Base-by-base conservation (phyloP, 768 basidiomycete species). In the Megacollybia marginata region DNA sequence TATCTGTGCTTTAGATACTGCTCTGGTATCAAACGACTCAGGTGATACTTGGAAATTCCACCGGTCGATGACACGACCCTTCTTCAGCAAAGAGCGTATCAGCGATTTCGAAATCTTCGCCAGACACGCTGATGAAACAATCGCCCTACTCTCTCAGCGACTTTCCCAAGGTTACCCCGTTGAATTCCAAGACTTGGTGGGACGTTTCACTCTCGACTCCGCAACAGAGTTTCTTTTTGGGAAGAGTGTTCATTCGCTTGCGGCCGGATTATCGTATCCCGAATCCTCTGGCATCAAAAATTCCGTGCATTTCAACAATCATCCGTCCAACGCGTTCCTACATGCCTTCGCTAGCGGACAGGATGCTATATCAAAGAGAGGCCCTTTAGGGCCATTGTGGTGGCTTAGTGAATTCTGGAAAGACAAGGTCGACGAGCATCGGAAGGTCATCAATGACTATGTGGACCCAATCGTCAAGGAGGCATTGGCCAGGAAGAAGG, bases 31-130 rank as follows among this genome's bases (percentile, higher is more conserved):
- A 15, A 80, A 76, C 52, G 69, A 75, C 2, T 78, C 80, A 56
- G 78, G 80, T 15, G 78, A 79, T 2, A 70, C 72, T 62, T 83
- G 81, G 81, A 83, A 80, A 55, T 78, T 81, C 60, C 80, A 82
- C 54, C 75, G 80, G 12, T 59, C 70, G 0, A 79, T 83, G 66
- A 76, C 78, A 0, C 73, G 82, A 2, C 82, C 82, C 0, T 83
- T 82, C 67, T 83, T 84, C 64, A 69, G 51, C 54, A 71, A 67
- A 48, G 75, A 79, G 18, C 64, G 75, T 9, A 77, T 80, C 47
- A 71, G 69, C 51, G 69, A 80, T 55, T 79, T 79, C 57, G 75
- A 79, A 16, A 71, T 69, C 48, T 80, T 82, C 57, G 75, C 74
- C 46, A 64, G 65, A 2, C 80, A 82, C 49, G 68, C 77, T 0